Base-by-base conservation (phyloP, 2,329 filamentous ascomycete genomes). In the Diplodia intermedia region DNA sequence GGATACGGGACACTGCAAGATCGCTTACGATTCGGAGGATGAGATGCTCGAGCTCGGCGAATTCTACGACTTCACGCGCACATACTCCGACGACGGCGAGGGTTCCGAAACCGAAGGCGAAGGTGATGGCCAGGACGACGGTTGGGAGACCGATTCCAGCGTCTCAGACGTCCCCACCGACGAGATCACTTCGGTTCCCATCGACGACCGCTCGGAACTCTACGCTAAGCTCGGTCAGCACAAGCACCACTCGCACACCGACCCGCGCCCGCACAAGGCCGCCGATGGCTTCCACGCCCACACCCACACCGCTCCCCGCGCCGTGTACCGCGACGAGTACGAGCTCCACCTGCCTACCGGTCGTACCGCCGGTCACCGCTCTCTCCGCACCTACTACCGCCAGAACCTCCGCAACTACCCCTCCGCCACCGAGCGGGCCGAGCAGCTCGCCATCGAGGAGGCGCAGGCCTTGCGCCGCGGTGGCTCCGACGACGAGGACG, bases 121-220 rank as follows among this genome's bases (percentile, higher is more conserved):
- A 75, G 85, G 82, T 14, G 83, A 87, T n/a, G 86, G 86, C 63
- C 86, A 86, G n/a, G 86, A 90, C 6, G 93, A 94, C 53, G 93
- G 92, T 54, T 98, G 95, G 94, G 95, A 99, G 81, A 97, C 94
- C 0, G 95, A 98, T 77, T 93, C 90, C 71, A 93, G 91, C n/a
- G 75, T 83, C 0, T 97, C 94, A 1, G 96, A 93, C 12, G 85
- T 96, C 43, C 92, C 94, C 71, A 95, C 93, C 0, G 91, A 91
- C 66, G 93, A 97, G 73, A 88, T 96, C 52, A 91, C 89, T 5
- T 88, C 91, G 9, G 88, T 96, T 8, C 91, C 91, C 2, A 90
- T 92, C 38, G 91, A 94, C 71, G 85, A 88, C 55, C 87, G 88
- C 71, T 84, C 87, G 60, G 87, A 91, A 73, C 89, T 91, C 71